Conservation (phyloP, 129 eudicot species). For the Mikania micrantha region DNA sequence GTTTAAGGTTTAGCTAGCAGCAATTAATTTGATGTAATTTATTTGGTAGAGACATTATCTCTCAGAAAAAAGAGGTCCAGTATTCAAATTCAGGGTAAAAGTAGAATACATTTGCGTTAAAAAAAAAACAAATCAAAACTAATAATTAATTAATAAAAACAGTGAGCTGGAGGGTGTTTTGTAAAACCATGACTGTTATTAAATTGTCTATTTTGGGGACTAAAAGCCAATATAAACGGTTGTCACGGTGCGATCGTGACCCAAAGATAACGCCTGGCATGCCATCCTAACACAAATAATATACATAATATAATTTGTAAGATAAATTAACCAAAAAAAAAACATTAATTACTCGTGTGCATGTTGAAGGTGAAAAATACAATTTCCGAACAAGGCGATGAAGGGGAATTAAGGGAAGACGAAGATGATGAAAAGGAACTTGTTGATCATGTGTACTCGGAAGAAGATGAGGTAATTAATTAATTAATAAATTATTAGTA, state of each 20-base stretch:
- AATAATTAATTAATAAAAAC: neutral
- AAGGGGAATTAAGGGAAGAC: constrained; percentile 20
- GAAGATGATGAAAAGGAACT: constrained; percentile 64
- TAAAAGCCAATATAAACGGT: constrained; percentile 24
- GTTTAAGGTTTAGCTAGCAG: neutral
- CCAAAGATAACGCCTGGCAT: constrained; percentile 17
- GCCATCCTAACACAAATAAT: neutral
- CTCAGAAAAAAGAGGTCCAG: too few species aligned
- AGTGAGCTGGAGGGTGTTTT: constrained; percentile 21
- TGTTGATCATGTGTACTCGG: constrained; percentile 54
- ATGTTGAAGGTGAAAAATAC: constrained; percentile 22
- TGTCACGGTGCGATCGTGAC: constrained; percentile 26
- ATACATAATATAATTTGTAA: neutral
- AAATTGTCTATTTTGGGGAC: constrained; percentile 18
- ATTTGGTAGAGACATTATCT: too few species aligned
- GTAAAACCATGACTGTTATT: constrained; percentile 4
- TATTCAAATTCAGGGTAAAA: too few species aligned
- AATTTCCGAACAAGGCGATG: constrained; percentile 10
- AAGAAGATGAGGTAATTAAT: constrained; percentile 72
- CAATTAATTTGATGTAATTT: too few species aligned
- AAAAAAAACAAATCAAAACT: too few species aligned
- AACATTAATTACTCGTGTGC: neutral
- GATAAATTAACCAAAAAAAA: neutral
- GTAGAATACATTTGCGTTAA: too few species aligned
- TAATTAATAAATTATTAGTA: too few species aligned